phyloP scores from a whole-genome alignment of 2,329 filamentous ascomycete genomes.

The Paecilomyces variotii region DNA sequence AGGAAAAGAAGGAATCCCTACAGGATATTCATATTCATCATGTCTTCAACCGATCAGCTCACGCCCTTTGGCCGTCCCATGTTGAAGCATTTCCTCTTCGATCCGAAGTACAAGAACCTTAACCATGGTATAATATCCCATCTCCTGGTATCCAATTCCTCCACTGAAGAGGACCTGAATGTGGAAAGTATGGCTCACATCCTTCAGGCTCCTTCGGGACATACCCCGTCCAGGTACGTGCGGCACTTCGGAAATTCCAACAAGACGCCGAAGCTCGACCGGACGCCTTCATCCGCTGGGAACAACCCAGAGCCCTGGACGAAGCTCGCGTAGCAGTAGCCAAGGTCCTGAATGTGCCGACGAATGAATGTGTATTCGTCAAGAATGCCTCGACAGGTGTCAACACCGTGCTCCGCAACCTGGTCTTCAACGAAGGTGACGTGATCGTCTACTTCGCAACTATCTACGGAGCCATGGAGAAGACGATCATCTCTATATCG shows the following conservation, averaged over 20 bases:
- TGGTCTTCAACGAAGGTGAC: conserved; percentile 62
- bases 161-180: neutral
- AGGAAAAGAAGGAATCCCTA: neutral
- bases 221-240: conserved; percentile 56
- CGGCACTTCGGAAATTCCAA: conserved; percentile 57
- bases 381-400: conserved; percentile 64
- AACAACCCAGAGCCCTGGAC: conserved; percentile 56
- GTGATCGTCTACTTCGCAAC: conserved; percentile 69
- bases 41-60: neutral
- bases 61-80: conserved; percentile 47
- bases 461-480: conserved; percentile 70
- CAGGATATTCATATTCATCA: neutral
- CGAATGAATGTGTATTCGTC: conserved; percentile 65
- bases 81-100: conserved; percentile 61
- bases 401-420: conserved; percentile 71
- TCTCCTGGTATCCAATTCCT: neutral
- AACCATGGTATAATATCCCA: conserved; percentile 58
- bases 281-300: conserved; percentile 68
- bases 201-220: conserved; percentile 63
- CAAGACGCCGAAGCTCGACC: conserved; percentile 59
- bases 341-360: conserved; percentile 55
- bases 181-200: neutral
- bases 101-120: conserved; percentile 60
- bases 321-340: conserved; percentile 58
- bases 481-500: conserved; percentile 62